Conservation (phyloP, 2,329 filamentous ascomycete species). For the Myrmaecium sp. region DNA sequence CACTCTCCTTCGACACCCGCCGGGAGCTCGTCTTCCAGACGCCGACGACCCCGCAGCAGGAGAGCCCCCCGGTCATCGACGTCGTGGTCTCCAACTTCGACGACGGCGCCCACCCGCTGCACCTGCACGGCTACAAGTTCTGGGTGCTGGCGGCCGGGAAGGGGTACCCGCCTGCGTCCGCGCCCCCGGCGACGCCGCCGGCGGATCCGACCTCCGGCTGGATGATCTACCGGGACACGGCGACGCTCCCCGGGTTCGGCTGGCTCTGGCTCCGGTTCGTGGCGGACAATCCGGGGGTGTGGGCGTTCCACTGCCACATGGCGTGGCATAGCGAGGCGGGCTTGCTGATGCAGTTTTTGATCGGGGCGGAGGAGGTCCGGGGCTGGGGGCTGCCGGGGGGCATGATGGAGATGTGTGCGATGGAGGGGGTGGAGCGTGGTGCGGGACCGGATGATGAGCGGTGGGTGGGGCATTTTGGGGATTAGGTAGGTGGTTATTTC, state of each 20-base stretch:
- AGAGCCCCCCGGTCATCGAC: no score
- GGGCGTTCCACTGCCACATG: slow-evolving; percentile 59
- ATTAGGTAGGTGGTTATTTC: no score
- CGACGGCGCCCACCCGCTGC: slow-evolving; percentile 29
- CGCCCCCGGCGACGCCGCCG: no score
- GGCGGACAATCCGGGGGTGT: slow-evolving; percentile 46
- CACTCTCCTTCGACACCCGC: slow-evolving; percentile 11
- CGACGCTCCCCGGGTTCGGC: slow-evolving; percentile 47
- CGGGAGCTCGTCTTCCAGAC: slow-evolving; percentile 21
- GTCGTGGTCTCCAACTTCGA: slow-evolving; percentile 18
- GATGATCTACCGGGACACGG: slow-evolving; percentile 54
- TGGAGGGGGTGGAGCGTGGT: slow-evolving; percentile 31
- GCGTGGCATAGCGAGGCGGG: slow-evolving; percentile 35
- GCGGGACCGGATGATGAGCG: slow-evolving; percentile 32
- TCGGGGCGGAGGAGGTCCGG: slow-evolving; percentile 29
- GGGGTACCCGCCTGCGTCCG: slow-evolving; percentile 10
- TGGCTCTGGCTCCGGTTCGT: slow-evolving; percentile 44
- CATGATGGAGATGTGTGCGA: slow-evolving; percentile 29
- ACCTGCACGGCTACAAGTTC: slow-evolving; percentile 44
- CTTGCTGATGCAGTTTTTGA: slow-evolving; percentile 39
- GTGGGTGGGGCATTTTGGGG: slow-evolving; percentile 21
- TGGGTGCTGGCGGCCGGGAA: slow-evolving; percentile 36
- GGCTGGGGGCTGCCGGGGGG: slow-evolving; percentile 28
- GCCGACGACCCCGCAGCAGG: no score
- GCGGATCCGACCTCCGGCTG: slow-evolving; percentile 30